These are phyloP conservation scores for Pseudozyma pruni DNA, from an alignment of 1,284 basidiomycete species.

Conservation along the genomic window DNA sequence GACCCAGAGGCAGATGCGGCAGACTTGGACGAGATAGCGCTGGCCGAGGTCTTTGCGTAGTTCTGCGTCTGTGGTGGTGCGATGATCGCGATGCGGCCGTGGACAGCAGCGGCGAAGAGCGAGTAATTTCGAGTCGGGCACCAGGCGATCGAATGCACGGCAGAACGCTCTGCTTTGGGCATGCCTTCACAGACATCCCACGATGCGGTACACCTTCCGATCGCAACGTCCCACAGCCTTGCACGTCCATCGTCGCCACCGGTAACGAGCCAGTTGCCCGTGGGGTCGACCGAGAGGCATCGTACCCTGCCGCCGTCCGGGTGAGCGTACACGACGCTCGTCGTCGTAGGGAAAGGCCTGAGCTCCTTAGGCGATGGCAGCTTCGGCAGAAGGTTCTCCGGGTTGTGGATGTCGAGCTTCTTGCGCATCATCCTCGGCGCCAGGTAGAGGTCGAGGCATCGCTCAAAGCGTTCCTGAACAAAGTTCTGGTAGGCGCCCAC, in stretches of 20 bases:
- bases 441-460: slow-evolving; percentile 95
- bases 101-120: slow-evolving; percentile 78
- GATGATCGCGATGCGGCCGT: slow-evolving; percentile 79
- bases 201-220: slow-evolving; percentile 87
- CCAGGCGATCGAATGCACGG: slow-evolving; percentile 89
- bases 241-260: slow-evolving; percentile 91
- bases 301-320: slow-evolving; percentile 76
- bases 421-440: slow-evolving; percentile 80
- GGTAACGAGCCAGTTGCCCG: slow-evolving; percentile 89
- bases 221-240: slow-evolving; percentile 90
- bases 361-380: slow-evolving; percentile 92
- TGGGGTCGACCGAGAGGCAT: slow-evolving; percentile 83
- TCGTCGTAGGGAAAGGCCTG: slow-evolving; percentile 91
- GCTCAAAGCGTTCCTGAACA: slow-evolving; percentile 91
- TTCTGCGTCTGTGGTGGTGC: slow-evolving; percentile 74
- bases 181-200: slow-evolving; percentile 76
- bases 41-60: slow-evolving; percentile 69
- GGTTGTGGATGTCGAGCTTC: slow-evolving; percentile 70
- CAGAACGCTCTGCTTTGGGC: slow-evolving; percentile 57
- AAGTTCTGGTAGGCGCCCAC: slow-evolving; percentile 93
- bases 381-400: slow-evolving; percentile 90
- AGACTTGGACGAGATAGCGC: slow-evolving; percentile 64
- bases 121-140: slow-evolving; percentile 86
- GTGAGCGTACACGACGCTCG: slow-evolving; percentile 79
- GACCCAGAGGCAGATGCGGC: slow-evolving; percentile 61